Evolutionary conservation across 495 filamentous ascomycete genomes (phyloP).

Genomic region (Penicillium diatomitis): DNA sequence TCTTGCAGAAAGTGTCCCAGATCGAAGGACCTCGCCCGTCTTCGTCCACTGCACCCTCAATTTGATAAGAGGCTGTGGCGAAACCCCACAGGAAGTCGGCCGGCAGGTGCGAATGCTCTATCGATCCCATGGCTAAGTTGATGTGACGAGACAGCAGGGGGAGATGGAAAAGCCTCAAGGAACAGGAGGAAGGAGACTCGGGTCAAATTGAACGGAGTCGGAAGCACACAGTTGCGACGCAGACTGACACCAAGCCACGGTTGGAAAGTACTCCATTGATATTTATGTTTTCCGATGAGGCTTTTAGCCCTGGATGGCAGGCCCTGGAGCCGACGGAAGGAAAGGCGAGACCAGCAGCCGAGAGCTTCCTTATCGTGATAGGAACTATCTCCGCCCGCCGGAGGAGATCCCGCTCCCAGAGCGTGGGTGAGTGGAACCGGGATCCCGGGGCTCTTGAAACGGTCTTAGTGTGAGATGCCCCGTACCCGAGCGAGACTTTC

Average conservation of each 20-base stretch:
- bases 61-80: slow-evolving; percentile 74
- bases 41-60: slow-evolving; percentile 57
- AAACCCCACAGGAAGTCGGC: slow-evolving; percentile 77
- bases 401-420: slow-evolving; percentile 39
- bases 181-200: background rate
- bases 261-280: slow-evolving; percentile 45
- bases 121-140: slow-evolving; percentile 23
- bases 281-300: background rate
- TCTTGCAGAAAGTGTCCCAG: slow-evolving; percentile 69
- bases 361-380: slow-evolving; percentile 22
- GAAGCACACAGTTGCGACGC: background rate
- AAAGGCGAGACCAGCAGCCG: background rate
- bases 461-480: background rate
- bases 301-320: background rate
- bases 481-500: background rate
- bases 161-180: no score
- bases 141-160: background rate
- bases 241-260: background rate
- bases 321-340: background rate
- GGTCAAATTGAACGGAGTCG: slow-evolving; percentile 35
- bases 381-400: slow-evolving; percentile 47
- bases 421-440: slow-evolving; percentile 12
- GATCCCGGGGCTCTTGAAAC: background rate
- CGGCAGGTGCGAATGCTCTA: slow-evolving; percentile 40
- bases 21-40: slow-evolving; percentile 67